Evolutionary conservation across 164 flowering plant genomes (phyloP), one percentile per base, ranked within the genome.

Genomic region (Sedum album): DNA sequence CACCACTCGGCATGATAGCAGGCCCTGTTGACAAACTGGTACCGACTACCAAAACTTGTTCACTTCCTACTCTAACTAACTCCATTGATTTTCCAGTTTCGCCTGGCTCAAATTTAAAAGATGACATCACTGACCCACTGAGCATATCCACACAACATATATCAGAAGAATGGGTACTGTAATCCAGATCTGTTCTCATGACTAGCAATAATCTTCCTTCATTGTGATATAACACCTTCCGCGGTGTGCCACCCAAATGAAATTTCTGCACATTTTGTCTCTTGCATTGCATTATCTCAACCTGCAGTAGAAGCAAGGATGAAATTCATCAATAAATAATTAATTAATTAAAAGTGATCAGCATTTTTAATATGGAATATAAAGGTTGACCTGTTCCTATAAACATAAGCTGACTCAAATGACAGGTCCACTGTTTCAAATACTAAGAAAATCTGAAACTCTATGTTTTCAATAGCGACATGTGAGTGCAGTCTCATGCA

Each of bases 231-330:
- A 94, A 60, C 76, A 94, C 85, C 82, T 87, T 91, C 82, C 97
- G 72, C 6, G 96, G 96, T 49, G 97, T 94, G 74, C 97, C 96
- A 60, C 83, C 91, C 73, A 94, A 84, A 71, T 74, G 71, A 83
- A 91, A 86, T 74, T 94, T 94, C 76, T 90, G 99, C 82, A 88
- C 97, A 87, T 91, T 94, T 69, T 90, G 85, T 82, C 99, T 87
- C 79, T 87, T 91, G 71, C 81, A 78, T 35, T 84, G 93, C 74
- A 87, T 85, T 97, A 94, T 89, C 77, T 91, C 99, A 76, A 94
- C 97, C 99, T 94, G 76, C 38, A 79, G 66, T n/a, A 69, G 0
- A 57, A 28, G 62, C 20, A 57, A 57, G n/a, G 15, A 30, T 57
- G 20, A 10, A 11, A 14, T 57, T 30, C n/a, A n/a, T n/a, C n/a